Base-by-base conservation (phyloP, 768 basidiomycete species). In the Cystofilobasidium macerans region DNA sequence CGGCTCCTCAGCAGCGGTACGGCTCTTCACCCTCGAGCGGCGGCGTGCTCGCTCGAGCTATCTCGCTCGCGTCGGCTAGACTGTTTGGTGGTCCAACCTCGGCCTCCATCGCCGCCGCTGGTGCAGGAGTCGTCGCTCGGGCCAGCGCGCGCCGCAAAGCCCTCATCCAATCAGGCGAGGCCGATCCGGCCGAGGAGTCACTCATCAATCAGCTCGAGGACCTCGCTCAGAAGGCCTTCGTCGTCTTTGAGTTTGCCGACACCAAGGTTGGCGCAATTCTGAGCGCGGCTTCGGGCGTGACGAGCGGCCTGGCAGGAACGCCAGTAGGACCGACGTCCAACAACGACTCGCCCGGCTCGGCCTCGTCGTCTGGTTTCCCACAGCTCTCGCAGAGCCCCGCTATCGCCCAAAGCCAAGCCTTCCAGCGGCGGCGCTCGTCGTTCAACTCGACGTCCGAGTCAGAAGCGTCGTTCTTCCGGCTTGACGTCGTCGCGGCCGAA, bases 141-240 rank as follows among this genome's bases (percentile, higher is more conserved):
- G 58, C 67, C 3, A 64, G 61, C 7, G 61, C 62, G 6, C 56
- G 61, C 78, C 87, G 70, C 91, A 95, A 71, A 89, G 94, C 68
- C n/a, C 64, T 58, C 45, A 67, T 63, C 47, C 62, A 64, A 45
- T 18, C 62, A 2, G 67, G 61, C 35, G 62, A 62, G 22, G 62
- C 56, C 30, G 67, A 68, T 26, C 61, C 61, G 22, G 67, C 67
- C 22, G 67, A 68, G 45, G 62, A 62, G 24, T 83, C 84, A 67
- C 76, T 95, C n/a, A 77, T 95, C n/a, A 83, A 80, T 2, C 75
- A 78, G 24, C 78, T 98, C 48, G 94, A 98, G 73, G 88, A 93
- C 69, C 78, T 93, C 3, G 94, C 93, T 38, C 89, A 95, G 80
- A 99, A 98, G 81, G 94, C 94, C 38, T 85, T 88, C 68, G 91